These are phyloP conservation scores for Zopfia rhizophila DNA, from an alignment of 2,329 filamentous ascomycete genomes.

Conservation along the genomic window DNA sequence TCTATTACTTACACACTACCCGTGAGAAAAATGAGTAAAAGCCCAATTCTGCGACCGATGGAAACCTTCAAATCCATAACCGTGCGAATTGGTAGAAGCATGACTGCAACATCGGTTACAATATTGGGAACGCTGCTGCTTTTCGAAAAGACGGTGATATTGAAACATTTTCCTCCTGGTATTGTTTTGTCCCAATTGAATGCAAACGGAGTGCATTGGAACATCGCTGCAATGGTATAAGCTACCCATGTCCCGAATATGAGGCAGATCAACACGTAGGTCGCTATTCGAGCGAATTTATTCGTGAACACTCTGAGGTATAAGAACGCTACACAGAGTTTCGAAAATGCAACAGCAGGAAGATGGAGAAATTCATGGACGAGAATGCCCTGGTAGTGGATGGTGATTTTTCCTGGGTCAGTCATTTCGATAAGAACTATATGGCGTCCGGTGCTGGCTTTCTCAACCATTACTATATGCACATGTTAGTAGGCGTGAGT, in stretches of 20 bases:
- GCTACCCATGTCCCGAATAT: constrained; percentile 35
- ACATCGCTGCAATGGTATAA: constrained; percentile 30
- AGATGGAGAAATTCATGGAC: constrained; percentile 36
- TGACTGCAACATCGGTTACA: constrained; percentile 31
- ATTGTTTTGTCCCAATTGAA: constrained; percentile 41
- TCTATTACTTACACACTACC: constrained; percentile 39
- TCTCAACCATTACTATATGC: constrained; percentile 34
- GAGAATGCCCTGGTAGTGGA: constrained; percentile 37
- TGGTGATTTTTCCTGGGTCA: constrained; percentile 25
- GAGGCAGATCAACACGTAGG: constrained; percentile 28
- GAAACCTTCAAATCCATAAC: constrained; percentile 35
- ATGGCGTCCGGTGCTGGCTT: constrained; percentile 36
- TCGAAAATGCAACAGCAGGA: constrained; percentile 39
- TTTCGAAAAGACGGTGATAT: constrained; percentile 28
- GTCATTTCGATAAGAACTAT: constrained; percentile 23
- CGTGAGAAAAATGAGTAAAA: constrained; percentile 39
- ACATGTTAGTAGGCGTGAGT: not conserved
- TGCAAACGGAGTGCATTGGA: constrained; percentile 36
- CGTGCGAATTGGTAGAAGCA: constrained; percentile 34
- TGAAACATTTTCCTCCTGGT: constrained; percentile 34
- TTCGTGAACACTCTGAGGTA: constrained; percentile 39
- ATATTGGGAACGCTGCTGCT: constrained; percentile 42
- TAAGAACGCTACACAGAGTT: constrained; percentile 35
- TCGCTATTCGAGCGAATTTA: constrained; percentile 31
- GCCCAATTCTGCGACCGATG: constrained; percentile 26